Evolutionary conservation across 2,329 filamentous ascomycete species (phyloP).

Genomic region (Cercospora sp.): DNA sequence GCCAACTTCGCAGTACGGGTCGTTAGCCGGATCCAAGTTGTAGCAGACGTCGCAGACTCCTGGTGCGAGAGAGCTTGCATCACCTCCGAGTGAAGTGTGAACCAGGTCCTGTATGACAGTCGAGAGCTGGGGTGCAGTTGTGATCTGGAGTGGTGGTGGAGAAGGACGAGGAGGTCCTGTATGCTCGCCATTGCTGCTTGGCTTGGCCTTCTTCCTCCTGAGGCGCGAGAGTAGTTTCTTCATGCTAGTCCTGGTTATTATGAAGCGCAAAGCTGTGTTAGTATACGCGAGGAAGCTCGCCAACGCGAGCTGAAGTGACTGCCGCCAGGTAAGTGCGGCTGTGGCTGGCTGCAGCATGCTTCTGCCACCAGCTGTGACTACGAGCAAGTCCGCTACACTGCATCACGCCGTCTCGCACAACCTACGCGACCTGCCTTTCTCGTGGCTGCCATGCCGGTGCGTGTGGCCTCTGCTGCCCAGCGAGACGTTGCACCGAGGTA

Average conservation of each 20-base stretch:
- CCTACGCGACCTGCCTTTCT: background rate
- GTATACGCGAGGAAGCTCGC: background rate
- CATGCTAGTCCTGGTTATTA: background rate
- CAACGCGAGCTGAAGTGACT: background rate
- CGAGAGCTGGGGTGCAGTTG: background rate
- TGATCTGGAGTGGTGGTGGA: background rate
- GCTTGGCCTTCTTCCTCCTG: background rate
- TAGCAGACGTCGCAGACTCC: background rate
- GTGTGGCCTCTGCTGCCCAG: background rate
- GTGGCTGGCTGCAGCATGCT: background rate
- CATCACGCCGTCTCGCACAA: background rate
- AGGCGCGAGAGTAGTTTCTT: background rate
- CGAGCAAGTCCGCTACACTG: background rate
- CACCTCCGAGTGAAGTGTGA: background rate
- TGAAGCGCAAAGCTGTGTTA: background rate
- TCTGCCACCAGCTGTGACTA: background rate
- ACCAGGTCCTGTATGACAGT: background rate
- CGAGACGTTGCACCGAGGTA: background rate
- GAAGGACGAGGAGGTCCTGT: background rate
- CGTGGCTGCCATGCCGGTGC: background rate
- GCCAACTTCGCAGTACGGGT: background rate
- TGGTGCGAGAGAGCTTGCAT: background rate
- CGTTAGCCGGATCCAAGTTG: background rate
- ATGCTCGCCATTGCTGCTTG: background rate
- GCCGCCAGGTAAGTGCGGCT: background rate